These are phyloP conservation scores for Peterozyma toletana DNA, from an alignment of 805 yeast genomes.

Conservation along the genomic window DNA sequence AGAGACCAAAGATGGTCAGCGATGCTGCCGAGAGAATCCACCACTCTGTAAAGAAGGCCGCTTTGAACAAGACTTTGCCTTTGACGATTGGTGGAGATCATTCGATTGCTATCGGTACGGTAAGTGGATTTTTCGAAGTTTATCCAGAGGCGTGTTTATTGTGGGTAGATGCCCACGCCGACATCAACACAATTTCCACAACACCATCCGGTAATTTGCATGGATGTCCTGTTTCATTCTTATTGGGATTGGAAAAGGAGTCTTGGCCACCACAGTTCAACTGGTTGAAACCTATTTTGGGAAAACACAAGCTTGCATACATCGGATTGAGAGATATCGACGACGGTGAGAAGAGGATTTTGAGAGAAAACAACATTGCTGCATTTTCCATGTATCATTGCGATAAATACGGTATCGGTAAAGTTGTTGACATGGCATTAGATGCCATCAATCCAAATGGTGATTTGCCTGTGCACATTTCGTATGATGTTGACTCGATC, in stretches of 20 bases:
- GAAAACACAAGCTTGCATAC: constrained; percentile 71
- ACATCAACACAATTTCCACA: constrained; percentile 80
- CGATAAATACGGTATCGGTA: constrained; percentile 87
- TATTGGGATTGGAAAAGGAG: constrained; percentile 71
- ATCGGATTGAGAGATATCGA: constrained; percentile 95
- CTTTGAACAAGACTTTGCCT: constrained; percentile 49
- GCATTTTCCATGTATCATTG: constrained; percentile 96
- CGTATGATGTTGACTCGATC: constrained; percentile 94
- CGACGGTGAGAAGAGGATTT: constrained; percentile 69
- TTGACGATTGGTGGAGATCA: constrained; percentile 95
- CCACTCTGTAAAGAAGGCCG: constrained; percentile 47
- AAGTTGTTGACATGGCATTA: constrained; percentile 88
- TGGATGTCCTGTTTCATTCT: constrained; percentile 92
- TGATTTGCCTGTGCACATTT: constrained; percentile 71
- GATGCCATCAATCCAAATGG: constrained; percentile 67
- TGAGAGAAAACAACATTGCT: constrained; percentile 63
- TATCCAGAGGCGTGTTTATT: constrained; percentile 84
- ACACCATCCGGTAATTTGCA: constrained; percentile 89
- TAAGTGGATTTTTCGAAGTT: constrained; percentile 70
- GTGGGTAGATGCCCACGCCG: constrained; percentile 99
- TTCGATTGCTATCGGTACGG: constrained; percentile 91
- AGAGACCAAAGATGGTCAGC: constrained; percentile 74
- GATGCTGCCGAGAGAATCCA: constrained; percentile 61
- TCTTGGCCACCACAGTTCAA: constrained; percentile 64
- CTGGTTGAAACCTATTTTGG: constrained; percentile 65